Conservation (phyloP, 352 stramenopile genomes). For the Phytophthora palmivora region DNA sequence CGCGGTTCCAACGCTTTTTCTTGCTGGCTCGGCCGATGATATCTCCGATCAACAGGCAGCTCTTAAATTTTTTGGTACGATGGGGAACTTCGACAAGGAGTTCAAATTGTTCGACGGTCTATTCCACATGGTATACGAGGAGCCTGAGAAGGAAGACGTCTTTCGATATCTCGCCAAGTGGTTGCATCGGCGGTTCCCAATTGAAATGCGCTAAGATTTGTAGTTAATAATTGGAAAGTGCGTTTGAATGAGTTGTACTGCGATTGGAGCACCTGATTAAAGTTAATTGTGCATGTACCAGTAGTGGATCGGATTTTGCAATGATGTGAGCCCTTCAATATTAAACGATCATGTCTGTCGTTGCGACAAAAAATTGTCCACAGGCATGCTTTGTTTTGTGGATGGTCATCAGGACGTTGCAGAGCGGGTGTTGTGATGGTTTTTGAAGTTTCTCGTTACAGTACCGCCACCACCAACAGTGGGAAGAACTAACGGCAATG, state of each 20-base stretch:
- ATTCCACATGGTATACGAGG: slow-evolving; percentile 66
- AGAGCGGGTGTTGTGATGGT: slow-evolving; percentile 1
- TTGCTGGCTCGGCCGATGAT: slow-evolving; percentile 54
- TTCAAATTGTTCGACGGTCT: slow-evolving; percentile 66
- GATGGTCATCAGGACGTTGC: background rate
- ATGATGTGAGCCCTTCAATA: too few species aligned
- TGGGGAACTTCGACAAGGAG: slow-evolving; percentile 63
- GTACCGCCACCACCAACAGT: background rate
- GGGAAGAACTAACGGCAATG: background rate
- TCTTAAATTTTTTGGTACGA: slow-evolving; percentile 50
- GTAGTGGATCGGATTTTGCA: too few species aligned
- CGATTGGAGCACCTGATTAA: too few species aligned
- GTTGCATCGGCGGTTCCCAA: slow-evolving; percentile 36
- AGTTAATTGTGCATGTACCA: too few species aligned
- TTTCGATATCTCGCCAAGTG: slow-evolving; percentile 53
- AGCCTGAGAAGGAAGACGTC: slow-evolving; percentile 60
- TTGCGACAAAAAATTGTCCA: too few species aligned
- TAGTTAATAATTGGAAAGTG: slow-evolving; percentile 20
- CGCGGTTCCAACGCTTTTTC: slow-evolving; percentile 38
- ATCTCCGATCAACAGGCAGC: slow-evolving; percentile 52
- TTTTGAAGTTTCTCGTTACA: too few species aligned
- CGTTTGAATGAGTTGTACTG: background rate
- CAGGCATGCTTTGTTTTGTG: too few species aligned
- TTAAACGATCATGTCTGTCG: too few species aligned
- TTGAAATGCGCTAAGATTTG: slow-evolving; percentile 18